Conservation (phyloP, 495 filamentous ascomycete species). For the Talaromyces ruber region DNA sequence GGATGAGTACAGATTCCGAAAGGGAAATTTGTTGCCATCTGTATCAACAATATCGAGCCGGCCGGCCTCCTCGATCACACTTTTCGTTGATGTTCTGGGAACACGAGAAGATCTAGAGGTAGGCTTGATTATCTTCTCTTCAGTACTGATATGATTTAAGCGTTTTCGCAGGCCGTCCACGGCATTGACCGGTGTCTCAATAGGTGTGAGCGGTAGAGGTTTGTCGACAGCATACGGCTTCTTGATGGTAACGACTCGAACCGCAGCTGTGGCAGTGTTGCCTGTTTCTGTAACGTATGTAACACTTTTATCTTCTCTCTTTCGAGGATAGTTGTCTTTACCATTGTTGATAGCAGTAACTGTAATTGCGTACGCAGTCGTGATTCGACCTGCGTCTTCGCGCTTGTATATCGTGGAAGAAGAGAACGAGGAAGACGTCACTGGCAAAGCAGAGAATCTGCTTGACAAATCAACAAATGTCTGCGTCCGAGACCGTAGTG, state of each 20-base stretch:
- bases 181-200: neutral
- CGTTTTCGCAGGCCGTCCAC: neutral
- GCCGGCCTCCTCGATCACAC: neutral
- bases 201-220: neutral
- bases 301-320: no score
- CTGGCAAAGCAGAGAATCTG: neutral
- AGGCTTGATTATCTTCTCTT: neutral
- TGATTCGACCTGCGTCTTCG: neutral
- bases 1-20: neutral
- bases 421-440: neutral
- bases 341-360: slow-evolving; percentile 1
- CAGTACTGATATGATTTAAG: neutral
- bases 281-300: neutral
- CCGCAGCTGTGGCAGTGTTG: neutral
- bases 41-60: neutral
- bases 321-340: neutral
- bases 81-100: neutral
- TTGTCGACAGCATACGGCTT: neutral
- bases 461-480: neutral
- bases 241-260: neutral
- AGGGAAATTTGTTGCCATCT: neutral
- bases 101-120: neutral
- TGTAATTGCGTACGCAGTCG: neutral
- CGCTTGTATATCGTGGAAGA: neutral
- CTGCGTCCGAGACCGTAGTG: neutral